These are phyloP conservation scores for Penstemon davidsonii DNA, from an alignment of 257 asterid species.

Conservation along the genomic window DNA sequence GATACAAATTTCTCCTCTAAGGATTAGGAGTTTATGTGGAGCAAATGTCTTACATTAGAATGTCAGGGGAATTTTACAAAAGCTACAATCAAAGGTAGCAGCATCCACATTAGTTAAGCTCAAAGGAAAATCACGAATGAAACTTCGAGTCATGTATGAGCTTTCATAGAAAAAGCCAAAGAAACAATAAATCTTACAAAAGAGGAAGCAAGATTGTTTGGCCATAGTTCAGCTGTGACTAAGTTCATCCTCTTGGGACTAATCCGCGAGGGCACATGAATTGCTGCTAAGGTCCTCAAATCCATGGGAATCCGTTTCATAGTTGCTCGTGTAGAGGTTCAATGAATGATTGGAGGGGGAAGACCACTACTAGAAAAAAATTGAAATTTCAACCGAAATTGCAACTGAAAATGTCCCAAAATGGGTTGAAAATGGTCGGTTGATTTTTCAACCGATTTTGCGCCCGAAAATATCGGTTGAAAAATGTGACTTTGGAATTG, in stretches of 20 bases:
- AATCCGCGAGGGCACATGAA: slow-evolving; percentile 97
- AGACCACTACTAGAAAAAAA: slow-evolving; percentile 22
- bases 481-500: too few relatives aligned
- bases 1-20: slow-evolving; percentile 45
- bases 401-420: too few relatives aligned
- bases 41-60: slow-evolving; percentile 58
- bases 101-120: slow-evolving; percentile 44
- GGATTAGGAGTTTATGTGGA: slow-evolving; percentile 55
- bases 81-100: slow-evolving; percentile 72
- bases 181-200: slow-evolving; percentile 97
- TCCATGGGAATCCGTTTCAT: slow-evolving; percentile 94
- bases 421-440: too few relatives aligned
- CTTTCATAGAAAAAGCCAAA: slow-evolving; percentile 93
- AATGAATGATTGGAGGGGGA: slow-evolving; percentile 93
- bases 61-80: slow-evolving; percentile 39
- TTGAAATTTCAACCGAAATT: too few relatives aligned
- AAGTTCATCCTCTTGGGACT: slow-evolving; percentile 94
- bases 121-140: slow-evolving; percentile 47
- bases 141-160: slow-evolving; percentile 89
- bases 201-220: slow-evolving; percentile 96
- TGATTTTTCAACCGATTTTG: too few relatives aligned
- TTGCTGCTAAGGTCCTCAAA: slow-evolving; percentile 97
- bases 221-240: slow-evolving; percentile 93
- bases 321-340: slow-evolving; percentile 98
- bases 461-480: too few relatives aligned